Evolutionary conservation across 1,284 basidiomycete species (phyloP).

Genomic region (Ceratobasidium papillatum): DNA sequence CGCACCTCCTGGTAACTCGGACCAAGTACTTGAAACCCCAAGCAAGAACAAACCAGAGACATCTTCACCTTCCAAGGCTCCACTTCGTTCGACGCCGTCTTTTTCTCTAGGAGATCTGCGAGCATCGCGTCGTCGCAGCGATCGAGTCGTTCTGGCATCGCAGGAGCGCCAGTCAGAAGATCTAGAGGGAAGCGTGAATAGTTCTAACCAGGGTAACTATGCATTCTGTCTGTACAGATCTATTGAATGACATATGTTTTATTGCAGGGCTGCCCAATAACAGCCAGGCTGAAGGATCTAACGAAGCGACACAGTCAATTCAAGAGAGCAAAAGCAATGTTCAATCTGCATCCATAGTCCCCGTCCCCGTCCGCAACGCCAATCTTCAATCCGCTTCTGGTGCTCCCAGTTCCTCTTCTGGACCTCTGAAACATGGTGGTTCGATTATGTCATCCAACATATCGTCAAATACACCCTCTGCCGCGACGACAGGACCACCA

Average conservation of each 20-base stretch:
- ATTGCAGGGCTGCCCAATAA: background rate
- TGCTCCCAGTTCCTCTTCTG: background rate
- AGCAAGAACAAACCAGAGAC: background rate
- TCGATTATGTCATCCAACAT: slow-evolving; percentile 12
- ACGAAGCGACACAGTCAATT: background rate
- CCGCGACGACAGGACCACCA: background rate
- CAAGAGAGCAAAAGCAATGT: background rate
- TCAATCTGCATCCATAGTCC: background rate
- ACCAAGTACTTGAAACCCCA: background rate
- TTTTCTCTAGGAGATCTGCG: slow-evolving; percentile 19
- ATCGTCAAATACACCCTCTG: slow-evolving; percentile 5
- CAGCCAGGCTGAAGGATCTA: background rate
- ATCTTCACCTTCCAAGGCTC: slow-evolving; percentile 7
- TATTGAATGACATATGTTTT: background rate
- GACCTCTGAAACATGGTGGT: background rate
- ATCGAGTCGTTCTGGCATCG: background rate
- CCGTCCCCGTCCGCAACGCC: background rate
- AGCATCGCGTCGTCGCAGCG: slow-evolving; percentile 8
- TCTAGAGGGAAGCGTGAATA: background rate
- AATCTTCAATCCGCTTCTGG: background rate
- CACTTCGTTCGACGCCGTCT: background rate
- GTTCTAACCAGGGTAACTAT: background rate
- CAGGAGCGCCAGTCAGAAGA: background rate
- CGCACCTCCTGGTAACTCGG: background rate
- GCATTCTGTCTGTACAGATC: background rate